These are phyloP conservation scores for Heliocybe sulcata DNA, from an alignment of 1,284 basidiomycete genomes.

Conservation along the genomic window DNA sequence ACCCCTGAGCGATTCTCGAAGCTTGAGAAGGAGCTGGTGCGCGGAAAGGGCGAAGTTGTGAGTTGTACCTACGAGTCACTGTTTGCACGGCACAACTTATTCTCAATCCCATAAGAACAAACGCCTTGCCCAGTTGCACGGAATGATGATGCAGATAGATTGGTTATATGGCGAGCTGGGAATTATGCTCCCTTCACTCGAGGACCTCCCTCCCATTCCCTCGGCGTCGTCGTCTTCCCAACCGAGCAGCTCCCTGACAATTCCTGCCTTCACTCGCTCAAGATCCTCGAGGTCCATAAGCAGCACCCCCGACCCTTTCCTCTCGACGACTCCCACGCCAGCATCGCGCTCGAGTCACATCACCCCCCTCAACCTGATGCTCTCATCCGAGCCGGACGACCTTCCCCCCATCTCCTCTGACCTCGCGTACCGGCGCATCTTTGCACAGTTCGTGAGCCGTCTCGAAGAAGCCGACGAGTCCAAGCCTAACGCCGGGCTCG, in stretches of 20 bases:
- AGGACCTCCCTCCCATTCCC: constrained; percentile 31
- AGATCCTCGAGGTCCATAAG: constrained; percentile 31
- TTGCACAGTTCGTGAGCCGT: constrained; percentile 51
- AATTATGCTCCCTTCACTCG: constrained; percentile 45
- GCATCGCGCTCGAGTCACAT: constrained; percentile 15
- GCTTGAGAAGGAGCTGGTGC: constrained; percentile 73
- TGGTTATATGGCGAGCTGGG: constrained; percentile 78
- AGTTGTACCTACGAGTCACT: constrained; percentile 19
- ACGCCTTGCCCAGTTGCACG: constrained; percentile 57
- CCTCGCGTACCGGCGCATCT: constrained; percentile 46
- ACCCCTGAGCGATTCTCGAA: constrained; percentile 70
- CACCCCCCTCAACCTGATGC: constrained; percentile 16
- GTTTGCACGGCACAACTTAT: neutral
- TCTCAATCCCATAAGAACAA: constrained; percentile 39
- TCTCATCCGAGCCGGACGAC: constrained; percentile 12
- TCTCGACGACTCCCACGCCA: constrained; percentile 24
- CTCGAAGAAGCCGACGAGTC: constrained; percentile 57
- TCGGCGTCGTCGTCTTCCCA: constrained; percentile 25
- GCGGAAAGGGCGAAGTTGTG: constrained; percentile 76
- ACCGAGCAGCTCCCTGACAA: constrained; percentile 17
- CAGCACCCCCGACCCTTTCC: constrained; percentile 16
- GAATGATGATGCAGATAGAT: constrained; percentile 64
- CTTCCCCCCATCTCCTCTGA: constrained; percentile 16
- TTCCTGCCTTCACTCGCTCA: constrained; percentile 28
- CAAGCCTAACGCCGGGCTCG: constrained; percentile 32